Conservation (phyloP, 208 protist species). For the Wallacemonas sp. region DNA sequence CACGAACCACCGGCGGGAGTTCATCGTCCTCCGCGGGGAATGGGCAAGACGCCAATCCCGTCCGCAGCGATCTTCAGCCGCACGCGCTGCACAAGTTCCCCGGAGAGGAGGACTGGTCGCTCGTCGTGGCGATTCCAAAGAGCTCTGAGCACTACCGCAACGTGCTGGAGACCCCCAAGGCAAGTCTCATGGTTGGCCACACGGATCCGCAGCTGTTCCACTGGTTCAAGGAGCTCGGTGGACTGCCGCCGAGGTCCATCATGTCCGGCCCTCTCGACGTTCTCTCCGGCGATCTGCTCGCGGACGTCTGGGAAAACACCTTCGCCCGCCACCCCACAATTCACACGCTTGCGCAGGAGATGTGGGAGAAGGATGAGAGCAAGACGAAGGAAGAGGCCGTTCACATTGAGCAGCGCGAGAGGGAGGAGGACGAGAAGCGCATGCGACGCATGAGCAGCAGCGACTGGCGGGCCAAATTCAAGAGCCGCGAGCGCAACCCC, state of each 20-base stretch:
- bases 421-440: constrained; percentile 83
- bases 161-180: constrained; percentile 53
- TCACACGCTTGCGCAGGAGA: constrained; percentile 76
- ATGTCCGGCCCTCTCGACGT: constrained; percentile 72
- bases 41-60: constrained; percentile 25
- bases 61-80: constrained; percentile 82
- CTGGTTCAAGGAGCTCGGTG: constrained; percentile 87
- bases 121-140: constrained; percentile 71
- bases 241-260: constrained; percentile 70
- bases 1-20: neutral
- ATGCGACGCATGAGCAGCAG: constrained; percentile 90
- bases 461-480: constrained; percentile 84
- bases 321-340: constrained; percentile 79
- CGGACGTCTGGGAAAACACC: constrained; percentile 72
- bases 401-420: constrained; percentile 57
- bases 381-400: constrained; percentile 74
- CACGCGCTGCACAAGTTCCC: constrained; percentile 77
- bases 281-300: constrained; percentile 63
- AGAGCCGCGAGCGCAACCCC: constrained; percentile 83
- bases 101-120: constrained; percentile 62
- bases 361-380: constrained; percentile 76
- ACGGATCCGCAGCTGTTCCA: constrained; percentile 89
- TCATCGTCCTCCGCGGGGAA: neutral
- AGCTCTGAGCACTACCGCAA: constrained; percentile 80
- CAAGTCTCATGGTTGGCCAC: constrained; percentile 82